Conservation (phyloP, 768 basidiomycete genomes). For the Sistotremastrum niveocremeum region DNA sequence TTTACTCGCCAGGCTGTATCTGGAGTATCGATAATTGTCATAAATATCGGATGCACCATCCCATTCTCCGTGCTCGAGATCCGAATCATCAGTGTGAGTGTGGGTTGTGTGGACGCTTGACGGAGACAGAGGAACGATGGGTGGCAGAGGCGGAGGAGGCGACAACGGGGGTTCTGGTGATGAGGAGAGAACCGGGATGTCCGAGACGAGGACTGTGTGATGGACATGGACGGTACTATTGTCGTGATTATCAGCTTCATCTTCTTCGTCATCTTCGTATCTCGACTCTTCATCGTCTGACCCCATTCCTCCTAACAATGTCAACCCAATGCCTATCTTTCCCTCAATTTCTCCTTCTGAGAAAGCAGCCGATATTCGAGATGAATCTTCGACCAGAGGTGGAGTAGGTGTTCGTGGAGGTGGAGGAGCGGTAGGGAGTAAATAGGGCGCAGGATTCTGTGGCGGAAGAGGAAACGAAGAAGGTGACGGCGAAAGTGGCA, state of each 20-base stretch:
- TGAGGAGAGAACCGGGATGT: background rate
- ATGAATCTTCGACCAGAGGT: conserved; percentile 8
- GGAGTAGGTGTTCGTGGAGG: conserved; percentile 13
- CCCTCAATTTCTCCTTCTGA: conserved; percentile 38
- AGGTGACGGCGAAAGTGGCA: no score
- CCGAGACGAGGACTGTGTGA: background rate
- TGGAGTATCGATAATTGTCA: conserved; percentile 66
- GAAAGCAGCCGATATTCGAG: background rate
- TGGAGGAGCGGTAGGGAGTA: conserved; percentile 9
- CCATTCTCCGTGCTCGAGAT: conserved; percentile 30
- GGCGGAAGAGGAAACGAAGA: background rate
- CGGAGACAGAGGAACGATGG: conserved; percentile 9
- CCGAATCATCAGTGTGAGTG: conserved; percentile 15
- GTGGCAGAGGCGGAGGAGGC: background rate
- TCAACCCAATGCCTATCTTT: conserved; percentile 55
- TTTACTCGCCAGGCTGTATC: conserved; percentile 36
- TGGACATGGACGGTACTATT: background rate
- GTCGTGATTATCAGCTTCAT: conserved; percentile 12
- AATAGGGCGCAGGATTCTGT: conserved; percentile 1
- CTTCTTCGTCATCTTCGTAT: conserved; percentile 13
- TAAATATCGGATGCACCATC: conserved; percentile 65
- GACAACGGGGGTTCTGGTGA: background rate
- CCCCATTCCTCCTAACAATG: conserved; percentile 36
- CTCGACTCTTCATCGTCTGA: background rate
- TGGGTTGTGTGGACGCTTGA: conserved; percentile 16